Base-by-base conservation (phyloP, 345 rosid species). In the Mangifera indica region DNA sequence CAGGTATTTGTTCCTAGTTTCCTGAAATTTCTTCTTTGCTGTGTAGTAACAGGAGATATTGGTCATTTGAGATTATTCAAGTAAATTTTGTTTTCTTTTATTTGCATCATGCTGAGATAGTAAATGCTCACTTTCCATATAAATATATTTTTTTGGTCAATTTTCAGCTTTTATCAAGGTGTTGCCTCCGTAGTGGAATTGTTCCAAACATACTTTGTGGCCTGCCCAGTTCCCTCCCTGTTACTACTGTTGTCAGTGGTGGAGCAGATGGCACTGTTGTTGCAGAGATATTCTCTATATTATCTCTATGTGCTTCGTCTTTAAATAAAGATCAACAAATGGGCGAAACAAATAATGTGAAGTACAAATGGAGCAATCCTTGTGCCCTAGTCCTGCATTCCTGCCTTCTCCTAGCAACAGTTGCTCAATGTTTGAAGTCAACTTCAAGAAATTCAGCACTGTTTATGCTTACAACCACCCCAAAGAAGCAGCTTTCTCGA, bases 221-320 rank as follows among this genome's bases (percentile, higher is more conserved):
- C 67, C 81, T 95, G 77, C 94, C 98, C 76, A 92, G 84, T 78
- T 88, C 99, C 75, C 86, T 90, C 34, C 93, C 97, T 63, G 88
- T 81, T 66, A 83, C 92, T 53, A 90, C 97, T 20, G 75, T 90
- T 63, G 90, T 92, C 78, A 92, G 97, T 76, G 98, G 99, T 13
- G 98, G 99, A 76, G 98, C 86, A 56, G 97, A 95, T 76, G 92
- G 96, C 72, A 95, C 97, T n/a, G 82, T 92, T 76, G 73, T 91
- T 64, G 88, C 97, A 8, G 98, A 92, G 80, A 84, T 92, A 72
- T 92, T 92, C 74, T 84, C 90, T 60, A 66, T 92, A 74, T 75
- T 95, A 69, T 88, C 89, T 29, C 63, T 75, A 3, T 89, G 92
- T 69, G 76, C 87, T 66, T 77, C 86, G 69, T 83, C 85, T 59